Base-by-base conservation (phyloP, 768 basidiomycete genomes). In the Hericium erinaceus region DNA sequence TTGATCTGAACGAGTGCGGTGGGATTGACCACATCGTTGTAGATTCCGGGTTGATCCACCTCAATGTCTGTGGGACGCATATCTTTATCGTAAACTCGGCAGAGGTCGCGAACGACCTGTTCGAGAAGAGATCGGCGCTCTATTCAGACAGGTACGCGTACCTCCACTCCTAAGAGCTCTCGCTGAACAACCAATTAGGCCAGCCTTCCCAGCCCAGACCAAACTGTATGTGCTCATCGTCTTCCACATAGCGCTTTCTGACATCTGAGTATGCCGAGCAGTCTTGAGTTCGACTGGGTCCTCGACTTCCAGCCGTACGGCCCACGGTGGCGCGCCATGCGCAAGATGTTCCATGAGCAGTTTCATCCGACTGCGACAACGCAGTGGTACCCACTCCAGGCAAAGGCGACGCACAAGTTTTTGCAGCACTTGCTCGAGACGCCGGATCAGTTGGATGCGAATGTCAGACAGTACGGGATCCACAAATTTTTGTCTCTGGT, bases 81-180 rank as follows among this genome's bases (percentile, higher is more conserved):
- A 16, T 46, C 44, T 16, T 7, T 55, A 12, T 22, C 18, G 65
- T 84, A 28, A 81, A 77, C 65, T 75, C 74, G 56, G 60, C 28
- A 12, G 49, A 49, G 28, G 55, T 44, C 4, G 57, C 52, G 16
- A 54, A 58, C 37, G 57, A 58, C 12, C 39, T 58, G 9, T 46
- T 58, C 16, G 57, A 58, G 13, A 58, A 54, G 28, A 52, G 57
- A 4, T 54, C 52, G 8, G 53, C 52, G 11, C n/a, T 49, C 9
- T 58, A 58, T 39, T 54, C 51, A 8, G 33, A 33, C 33, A 33
- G 33, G 33, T 33, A 33, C 33, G 33, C 7, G 33, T 33, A 33
- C 1, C 6, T 6, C 33, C 6, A 2, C 5, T 33, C 9, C 9
- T 7, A 33, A 33, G 33, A 33, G 33, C 33, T 33, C 4, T 33